Evolutionary conservation across 106 monocot genomes (phyloP), one percentile per base, ranked within the genome.

Genomic region (Gastrodia elata): DNA sequence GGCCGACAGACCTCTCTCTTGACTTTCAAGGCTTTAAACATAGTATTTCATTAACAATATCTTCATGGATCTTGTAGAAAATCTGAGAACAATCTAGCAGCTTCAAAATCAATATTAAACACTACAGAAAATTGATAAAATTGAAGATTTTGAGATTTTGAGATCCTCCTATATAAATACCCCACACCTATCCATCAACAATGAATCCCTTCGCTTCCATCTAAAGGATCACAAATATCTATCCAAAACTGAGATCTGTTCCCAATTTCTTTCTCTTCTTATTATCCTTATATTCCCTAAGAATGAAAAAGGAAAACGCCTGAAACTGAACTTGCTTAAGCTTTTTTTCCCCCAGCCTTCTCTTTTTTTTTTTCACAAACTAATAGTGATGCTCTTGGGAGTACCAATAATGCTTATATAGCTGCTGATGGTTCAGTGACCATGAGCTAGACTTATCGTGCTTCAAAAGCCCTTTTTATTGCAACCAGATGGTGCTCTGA

Each of bases 141-240:
- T 52, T 52, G 52, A 52, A n/a, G 22, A 52, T 52, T 52, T 52
- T n/a, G n/a, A n/a, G 22, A 52, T 52, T 52, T 52, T n/a, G n/a
- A 22, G n/a, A 52, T 22, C n/a, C 22, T n/a, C 1, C 52, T 5
- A 52, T 6, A 52, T 22, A 3, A 52, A 52, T 18, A 22, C 22
- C 22, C 52, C 22, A n/a, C n/a, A 5, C 52, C 3, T 52, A n/a
- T n/a, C n/a, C n/a, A n/a, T n/a, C n/a, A n/a, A n/a, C n/a, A n/a
- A n/a, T 52, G 22, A 52, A 22, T 52, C 6, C 52, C 52, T 52
- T 52, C n/a, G 20, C 52, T 52, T 0, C 52, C 1, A 5, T 22
- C 18, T n/a, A 52, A n/a, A n/a, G n/a, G 52, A 52, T 52, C 52
- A 52, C 18, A 52, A n/a, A 5, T 22, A 52, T 52, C 18, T n/a